Evolutionary conservation across 306 rosid species (phyloP).

Genomic region (Mimosa pudica): DNA sequence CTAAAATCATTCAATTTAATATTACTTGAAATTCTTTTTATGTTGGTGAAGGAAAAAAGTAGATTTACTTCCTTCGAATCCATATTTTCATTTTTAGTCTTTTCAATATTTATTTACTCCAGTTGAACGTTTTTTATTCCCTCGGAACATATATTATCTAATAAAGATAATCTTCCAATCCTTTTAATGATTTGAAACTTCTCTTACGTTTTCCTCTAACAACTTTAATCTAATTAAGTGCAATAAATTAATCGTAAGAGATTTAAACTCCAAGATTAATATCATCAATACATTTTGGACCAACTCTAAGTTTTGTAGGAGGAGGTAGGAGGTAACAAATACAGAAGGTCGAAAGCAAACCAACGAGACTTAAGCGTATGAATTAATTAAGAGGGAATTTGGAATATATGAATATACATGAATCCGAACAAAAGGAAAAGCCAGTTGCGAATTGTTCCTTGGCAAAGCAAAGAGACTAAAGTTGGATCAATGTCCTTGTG

Average conservation of each 20-base stretch:
- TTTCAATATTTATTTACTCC: not conserved
- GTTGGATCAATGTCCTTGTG: not conserved
- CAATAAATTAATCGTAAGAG: not conserved
- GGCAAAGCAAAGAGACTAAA: not conserved
- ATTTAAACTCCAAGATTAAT: not conserved
- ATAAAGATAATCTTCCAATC: not conserved
- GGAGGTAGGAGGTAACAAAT: not conserved
- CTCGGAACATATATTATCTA: not conserved
- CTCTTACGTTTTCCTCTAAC: not conserved
- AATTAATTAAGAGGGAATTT: not conserved
- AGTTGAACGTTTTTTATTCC: not conserved
- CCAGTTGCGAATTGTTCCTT: not conserved
- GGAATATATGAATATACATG: not conserved
- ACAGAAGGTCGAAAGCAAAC: not conserved
- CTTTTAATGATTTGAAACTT: not conserved
- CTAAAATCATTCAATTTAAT: not conserved
- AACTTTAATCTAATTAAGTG: not conserved
- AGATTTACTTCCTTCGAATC: not conserved
- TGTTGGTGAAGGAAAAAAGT: not conserved
- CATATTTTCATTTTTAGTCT: not conserved
- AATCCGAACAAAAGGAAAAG: slow-evolving; percentile 12
- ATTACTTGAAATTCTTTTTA: not conserved
- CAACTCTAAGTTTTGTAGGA: not conserved
- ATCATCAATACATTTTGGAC: not conserved
- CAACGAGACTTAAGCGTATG: not conserved